Conservation (phyloP, 78 protist genomes). For the Planoprotostelium fungivorum region DNA sequence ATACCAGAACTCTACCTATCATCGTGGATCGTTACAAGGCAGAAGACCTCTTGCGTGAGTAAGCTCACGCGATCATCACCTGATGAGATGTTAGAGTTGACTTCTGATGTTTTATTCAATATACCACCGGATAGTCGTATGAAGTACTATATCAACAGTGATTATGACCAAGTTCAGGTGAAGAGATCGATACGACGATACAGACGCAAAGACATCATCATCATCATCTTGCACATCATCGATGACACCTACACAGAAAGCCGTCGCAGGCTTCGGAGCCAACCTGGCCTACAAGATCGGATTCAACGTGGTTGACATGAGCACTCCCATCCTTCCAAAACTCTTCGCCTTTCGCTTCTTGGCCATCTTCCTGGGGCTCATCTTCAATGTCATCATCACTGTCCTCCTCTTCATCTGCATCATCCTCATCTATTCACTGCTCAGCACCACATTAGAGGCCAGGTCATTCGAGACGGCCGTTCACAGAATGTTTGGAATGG, state of each 20-base stretch:
- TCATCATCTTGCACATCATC: conserved; percentile 27
- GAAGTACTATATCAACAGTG: background rate
- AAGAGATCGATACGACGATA: conserved; percentile 14
- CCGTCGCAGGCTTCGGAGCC: conserved; percentile 19
- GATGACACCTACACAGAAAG: conserved; percentile 1
- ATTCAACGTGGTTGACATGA: conserved; percentile 25
- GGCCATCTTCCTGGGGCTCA: conserved; percentile 73
- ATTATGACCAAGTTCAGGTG: conserved; percentile 2
- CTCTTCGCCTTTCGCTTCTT: conserved; percentile 49
- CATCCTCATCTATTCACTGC: conserved; percentile 84
- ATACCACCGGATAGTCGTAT: background rate
- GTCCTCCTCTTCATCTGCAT: conserved; percentile 62
- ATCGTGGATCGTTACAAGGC: background rate
- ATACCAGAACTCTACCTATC: background rate
- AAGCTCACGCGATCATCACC: background rate
- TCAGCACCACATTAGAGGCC: conserved; percentile 84
- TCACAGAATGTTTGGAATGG: conserved; percentile 80
- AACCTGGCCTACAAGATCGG: conserved; percentile 38
- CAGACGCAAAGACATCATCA: conserved; percentile 45
- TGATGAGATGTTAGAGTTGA: background rate
- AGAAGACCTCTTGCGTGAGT: background rate
- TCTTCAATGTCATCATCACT: conserved; percentile 70
- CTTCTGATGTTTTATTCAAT: background rate
- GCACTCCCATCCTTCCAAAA: conserved; percentile 34
- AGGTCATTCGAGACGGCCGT: conserved; percentile 88